Base-by-base conservation (phyloP, 1,139 yeast species). In the Geotrichum klebahnii region DNA sequence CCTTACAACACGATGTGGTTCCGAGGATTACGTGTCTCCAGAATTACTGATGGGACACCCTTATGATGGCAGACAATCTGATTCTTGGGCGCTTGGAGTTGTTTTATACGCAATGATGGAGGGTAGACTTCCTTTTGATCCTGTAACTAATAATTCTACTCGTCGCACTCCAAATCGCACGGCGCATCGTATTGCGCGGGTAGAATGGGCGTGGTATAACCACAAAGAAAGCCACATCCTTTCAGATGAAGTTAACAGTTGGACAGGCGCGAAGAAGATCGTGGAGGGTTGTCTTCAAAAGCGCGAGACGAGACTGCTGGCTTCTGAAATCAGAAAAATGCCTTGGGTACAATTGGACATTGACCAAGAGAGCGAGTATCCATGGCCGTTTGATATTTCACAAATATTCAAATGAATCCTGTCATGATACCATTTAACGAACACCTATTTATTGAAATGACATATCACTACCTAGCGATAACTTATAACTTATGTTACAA, bases 21-120 rank as follows among this genome's bases (percentile, higher is more conserved):
- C 96, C 0, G 96, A 88, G 57, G 97, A 92, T 65, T 92, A 92
- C 60, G 95, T 92, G 2, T 82, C 96, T 0, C 98, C 97, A 0
- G 98, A 92, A 65, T 71, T 92, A 32, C 71, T 92, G 37, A 80
- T 92, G 81, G 97, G 97, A 0, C 74, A 87, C 53, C 82, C 87
- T 17, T 92, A 92, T 63, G 90, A 90, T 62, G 98, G 98, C 2
- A 77, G 84, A 50, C 79, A 86, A 56, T 84, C 94, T 39, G 98
- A 92, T 63, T 76, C 92, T 14, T 92, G 98, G 98, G 87, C 97
- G 1, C 68, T 89, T 5, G 98, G 97, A 1, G 97, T 90, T 3
- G 72, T 89, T n/a, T 68, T 89, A 0, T 92, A 89, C 63, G 79
- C 95, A 1, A 68, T 90, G 32, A 68, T 92, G 61, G 98, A 92